Evolutionary conservation across 768 basidiomycete species (phyloP).

Genomic region (Russula sp.): DNA sequence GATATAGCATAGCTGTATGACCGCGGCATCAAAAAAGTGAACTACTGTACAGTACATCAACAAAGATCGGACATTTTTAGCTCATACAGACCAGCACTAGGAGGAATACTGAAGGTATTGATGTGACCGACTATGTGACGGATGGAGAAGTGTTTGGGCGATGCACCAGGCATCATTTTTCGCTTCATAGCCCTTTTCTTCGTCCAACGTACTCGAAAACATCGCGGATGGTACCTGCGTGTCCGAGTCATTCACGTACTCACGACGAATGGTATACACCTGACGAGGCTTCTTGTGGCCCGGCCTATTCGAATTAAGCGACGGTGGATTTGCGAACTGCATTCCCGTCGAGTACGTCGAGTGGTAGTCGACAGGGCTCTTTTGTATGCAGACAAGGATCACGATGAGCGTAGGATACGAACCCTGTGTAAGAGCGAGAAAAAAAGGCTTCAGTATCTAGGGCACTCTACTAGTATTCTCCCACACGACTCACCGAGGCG

Average conservation of each 20-base stretch:
- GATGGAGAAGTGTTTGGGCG: neutral
- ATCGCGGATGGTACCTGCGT: conserved; percentile 18
- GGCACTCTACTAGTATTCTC: neutral
- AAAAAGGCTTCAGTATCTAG: neutral
- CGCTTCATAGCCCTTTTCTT: conserved; percentile 12
- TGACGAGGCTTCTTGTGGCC: conserved; percentile 6
- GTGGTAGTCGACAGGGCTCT: conserved; percentile 20
- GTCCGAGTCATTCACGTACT: conserved; percentile 14
- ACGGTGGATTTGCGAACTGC: conserved; percentile 5
- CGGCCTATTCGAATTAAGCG: neutral
- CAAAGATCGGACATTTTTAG: too few relatives aligned
- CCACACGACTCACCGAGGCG: conserved; percentile 5
- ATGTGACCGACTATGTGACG: neutral
- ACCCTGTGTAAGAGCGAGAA: conserved; percentile 1
- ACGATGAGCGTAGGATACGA: conserved; percentile 23
- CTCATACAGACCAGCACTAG: too few relatives aligned
- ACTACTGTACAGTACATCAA: too few relatives aligned
- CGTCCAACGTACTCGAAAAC: conserved; percentile 14
- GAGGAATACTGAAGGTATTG: too few relatives aligned
- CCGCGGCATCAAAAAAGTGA: too few relatives aligned
- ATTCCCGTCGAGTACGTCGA: conserved; percentile 19
- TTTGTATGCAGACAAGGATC: conserved; percentile 23
- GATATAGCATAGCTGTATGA: too few relatives aligned
- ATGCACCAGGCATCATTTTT: neutral
- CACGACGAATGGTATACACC: conserved; percentile 11